Evolutionary conservation across 179 eudicot genomes (phyloP).

Genomic region (Silene noctiflora): DNA sequence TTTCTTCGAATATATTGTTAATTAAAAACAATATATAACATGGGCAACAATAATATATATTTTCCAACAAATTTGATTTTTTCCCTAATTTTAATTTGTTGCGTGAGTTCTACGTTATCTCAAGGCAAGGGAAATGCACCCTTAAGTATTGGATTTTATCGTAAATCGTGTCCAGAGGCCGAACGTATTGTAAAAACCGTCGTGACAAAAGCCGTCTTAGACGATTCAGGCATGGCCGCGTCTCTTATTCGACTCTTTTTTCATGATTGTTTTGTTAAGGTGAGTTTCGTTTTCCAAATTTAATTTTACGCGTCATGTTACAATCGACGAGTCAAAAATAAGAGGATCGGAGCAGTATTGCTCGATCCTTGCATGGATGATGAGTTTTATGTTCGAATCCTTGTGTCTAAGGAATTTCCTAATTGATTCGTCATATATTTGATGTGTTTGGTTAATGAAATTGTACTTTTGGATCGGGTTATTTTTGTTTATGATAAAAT

Average conservation of each 20-base stretch:
- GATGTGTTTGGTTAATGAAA: too few species aligned
- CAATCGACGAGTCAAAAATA: too few species aligned
- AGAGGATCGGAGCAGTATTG: too few species aligned
- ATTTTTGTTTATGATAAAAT: too few species aligned
- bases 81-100: constrained; percentile 4
- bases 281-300: constrained; percentile 9
- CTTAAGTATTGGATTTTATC: constrained; percentile 19
- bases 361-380: not conserved
- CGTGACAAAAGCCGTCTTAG: not conserved
- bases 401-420: not conserved
- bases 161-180: constrained; percentile 22
- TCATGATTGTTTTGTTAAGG: constrained; percentile 36
- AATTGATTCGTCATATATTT: too few species aligned
- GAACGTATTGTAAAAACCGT: constrained; percentile 14
- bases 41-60: constrained; percentile 5
- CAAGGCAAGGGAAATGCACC: not conserved
- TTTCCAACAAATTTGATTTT: not conserved
- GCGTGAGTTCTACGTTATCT: not conserved
- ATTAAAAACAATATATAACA: not conserved
- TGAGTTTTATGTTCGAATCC: not conserved
- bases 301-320: not conserved
- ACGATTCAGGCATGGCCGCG: constrained; percentile 12
- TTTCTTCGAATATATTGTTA: not conserved
- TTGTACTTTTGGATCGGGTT: too few species aligned
- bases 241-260: constrained; percentile 24